Conservation (phyloP, 208 protist genomes). For the Trypanosoma lewisi region DNA sequence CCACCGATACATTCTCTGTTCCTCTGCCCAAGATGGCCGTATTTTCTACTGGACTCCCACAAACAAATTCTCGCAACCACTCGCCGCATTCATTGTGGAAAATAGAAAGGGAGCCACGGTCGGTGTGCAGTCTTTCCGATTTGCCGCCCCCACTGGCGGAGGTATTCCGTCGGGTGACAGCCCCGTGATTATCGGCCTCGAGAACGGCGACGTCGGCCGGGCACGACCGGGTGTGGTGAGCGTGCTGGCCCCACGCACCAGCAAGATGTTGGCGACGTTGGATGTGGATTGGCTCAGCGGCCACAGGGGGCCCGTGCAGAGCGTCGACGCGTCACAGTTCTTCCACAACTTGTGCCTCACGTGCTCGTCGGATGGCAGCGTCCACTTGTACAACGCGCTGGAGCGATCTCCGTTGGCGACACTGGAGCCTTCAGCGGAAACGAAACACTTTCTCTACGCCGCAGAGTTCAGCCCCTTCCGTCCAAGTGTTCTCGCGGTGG, state of each 20-base stretch:
- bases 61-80: constrained; percentile 63
- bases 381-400: constrained; percentile 72
- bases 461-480: constrained; percentile 84
- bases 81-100: constrained; percentile 56
- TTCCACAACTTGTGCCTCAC: constrained; percentile 87
- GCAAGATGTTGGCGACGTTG: constrained; percentile 31
- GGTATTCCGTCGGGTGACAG: constrained; percentile 52
- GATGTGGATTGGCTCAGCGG: constrained; percentile 73
- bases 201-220: constrained; percentile 86
- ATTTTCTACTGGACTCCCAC: constrained; percentile 68
- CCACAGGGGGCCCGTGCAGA: constrained; percentile 80
- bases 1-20: constrained; percentile 74
- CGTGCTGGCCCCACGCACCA: constrained; percentile 2
- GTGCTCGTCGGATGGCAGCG: constrained; percentile 83
- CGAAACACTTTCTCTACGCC: constrained; percentile 85
- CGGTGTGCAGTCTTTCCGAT: constrained; percentile 62
- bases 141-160: constrained; percentile 26
- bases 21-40: constrained; percentile 70
- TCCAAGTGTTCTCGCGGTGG: constrained; percentile 73
- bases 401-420: constrained; percentile 68
- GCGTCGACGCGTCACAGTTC: constrained; percentile 76
- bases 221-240: constrained; percentile 40
- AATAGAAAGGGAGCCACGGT: constrained; percentile 47
- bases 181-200: constrained; percentile 71
- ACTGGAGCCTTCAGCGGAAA: constrained; percentile 76